Percentiles rank a stretch among this genome's conserved stretches.
Evolutionary conservation across 805 yeast genomes (phyloP).

Genomic region (Ogataea parapolymorpha): DNA sequence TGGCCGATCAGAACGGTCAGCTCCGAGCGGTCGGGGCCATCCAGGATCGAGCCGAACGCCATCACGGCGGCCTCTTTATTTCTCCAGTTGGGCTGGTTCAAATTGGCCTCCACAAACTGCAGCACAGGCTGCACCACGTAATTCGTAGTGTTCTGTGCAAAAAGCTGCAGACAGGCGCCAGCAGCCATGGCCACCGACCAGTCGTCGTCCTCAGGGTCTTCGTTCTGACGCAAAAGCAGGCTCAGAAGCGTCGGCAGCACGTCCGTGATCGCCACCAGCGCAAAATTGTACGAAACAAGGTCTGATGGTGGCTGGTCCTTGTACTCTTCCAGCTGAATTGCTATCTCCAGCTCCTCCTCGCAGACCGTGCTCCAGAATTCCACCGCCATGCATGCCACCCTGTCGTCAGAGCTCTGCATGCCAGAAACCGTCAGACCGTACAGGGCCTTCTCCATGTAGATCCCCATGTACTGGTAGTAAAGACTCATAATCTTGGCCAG

Average conservation of each 20-base stretch:
- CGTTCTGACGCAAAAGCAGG: slow-evolving; percentile 83
- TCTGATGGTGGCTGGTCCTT: slow-evolving; percentile 46
- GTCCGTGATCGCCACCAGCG: slow-evolving; percentile 75
- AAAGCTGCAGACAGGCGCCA: slow-evolving; percentile 91
- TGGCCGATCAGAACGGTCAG: slow-evolving; percentile 67
- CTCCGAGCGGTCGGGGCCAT: slow-evolving; percentile 82
- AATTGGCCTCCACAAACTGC: slow-evolving; percentile 74
- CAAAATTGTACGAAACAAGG: slow-evolving; percentile 69
- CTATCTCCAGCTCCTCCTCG: slow-evolving; percentile 88
- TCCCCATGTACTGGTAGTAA: slow-evolving; percentile 85
- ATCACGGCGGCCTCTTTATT: slow-evolving; percentile 95
- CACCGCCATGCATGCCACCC: slow-evolving; percentile 96
- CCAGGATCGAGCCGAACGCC: slow-evolving; percentile 97
- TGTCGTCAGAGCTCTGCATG: slow-evolving; percentile 79
- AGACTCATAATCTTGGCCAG: slow-evolving; percentile 86
- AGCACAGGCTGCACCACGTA: slow-evolving; percentile 83
- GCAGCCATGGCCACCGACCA: slow-evolving; percentile 99
- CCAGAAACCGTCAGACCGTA: slow-evolving; percentile 87
- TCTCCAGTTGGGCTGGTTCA: slow-evolving; percentile 68
- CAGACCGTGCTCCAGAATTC: slow-evolving; percentile 99
- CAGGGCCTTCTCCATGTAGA: slow-evolving; percentile 96
- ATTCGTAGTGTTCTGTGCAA: slow-evolving; percentile 86
- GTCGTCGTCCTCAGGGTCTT: slow-evolving; percentile 91
- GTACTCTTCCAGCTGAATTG: slow-evolving; percentile 61
- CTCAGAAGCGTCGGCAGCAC: slow-evolving; percentile 83